phyloP scores from a whole-genome alignment of 192 early-diverging fungal species.

The Coemansia asiatica region DNA sequence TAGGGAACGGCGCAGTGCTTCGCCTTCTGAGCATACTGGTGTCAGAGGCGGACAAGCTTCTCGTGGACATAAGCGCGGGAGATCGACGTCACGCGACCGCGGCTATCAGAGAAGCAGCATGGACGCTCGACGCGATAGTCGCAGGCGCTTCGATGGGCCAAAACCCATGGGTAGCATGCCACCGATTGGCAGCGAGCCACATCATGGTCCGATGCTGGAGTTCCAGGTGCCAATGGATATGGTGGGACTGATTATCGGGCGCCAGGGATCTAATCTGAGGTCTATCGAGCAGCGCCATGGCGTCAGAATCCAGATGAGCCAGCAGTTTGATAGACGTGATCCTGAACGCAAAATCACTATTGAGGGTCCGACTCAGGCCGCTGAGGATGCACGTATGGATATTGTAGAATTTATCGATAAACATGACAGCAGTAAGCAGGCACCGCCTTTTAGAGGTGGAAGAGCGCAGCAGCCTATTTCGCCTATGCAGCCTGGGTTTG shows the following conservation, averaged over 20 bases:
- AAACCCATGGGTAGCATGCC: not conserved
- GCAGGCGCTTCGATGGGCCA: constrained; percentile 13
- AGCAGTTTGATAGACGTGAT: constrained; percentile 27
- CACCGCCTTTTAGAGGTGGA: not conserved
- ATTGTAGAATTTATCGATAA: constrained; percentile 42
- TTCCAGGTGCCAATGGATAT: constrained; percentile 63
- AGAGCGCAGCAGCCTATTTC: constrained; percentile 20
- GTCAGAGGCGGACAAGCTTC: not conserved
- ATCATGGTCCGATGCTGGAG: constrained; percentile 29
- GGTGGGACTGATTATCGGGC: constrained; percentile 82
- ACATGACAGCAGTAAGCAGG: constrained; percentile 22
- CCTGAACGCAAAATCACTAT: constrained; percentile 42
- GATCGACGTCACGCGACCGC: constrained; percentile 9
- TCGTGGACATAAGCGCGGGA: constrained; percentile 28
- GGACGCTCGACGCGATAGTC: constrained; percentile 14
- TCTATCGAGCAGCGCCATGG: constrained; percentile 72
- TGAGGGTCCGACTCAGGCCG: constrained; percentile 21
- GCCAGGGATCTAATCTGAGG: constrained; percentile 75
- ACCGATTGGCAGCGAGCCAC: not conserved
- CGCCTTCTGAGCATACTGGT: constrained; percentile 11
- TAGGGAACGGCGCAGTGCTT: constrained; percentile 37
- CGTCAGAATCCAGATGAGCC: constrained; percentile 72
- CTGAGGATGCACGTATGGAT: constrained; percentile 30
- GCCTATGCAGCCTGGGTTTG: constrained; percentile 22
- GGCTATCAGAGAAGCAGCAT: not conserved